Conservation (phyloP, 805 yeast species). For the Saccharomycodes ludwigii region DNA sequence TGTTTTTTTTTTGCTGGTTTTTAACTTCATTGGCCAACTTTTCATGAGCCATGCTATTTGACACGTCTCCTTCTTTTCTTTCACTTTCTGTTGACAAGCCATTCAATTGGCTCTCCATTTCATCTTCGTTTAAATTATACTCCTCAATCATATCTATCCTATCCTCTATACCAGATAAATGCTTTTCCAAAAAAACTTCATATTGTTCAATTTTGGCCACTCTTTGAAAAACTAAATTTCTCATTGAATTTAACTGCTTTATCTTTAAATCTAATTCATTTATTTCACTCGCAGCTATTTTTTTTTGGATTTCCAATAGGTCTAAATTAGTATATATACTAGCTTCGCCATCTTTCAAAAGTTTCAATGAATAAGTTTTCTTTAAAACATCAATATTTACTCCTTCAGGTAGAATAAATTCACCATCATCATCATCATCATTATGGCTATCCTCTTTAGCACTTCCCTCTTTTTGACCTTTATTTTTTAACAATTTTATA, state of each 20-base stretch:
- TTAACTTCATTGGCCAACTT: neutral
- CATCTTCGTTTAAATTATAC: constrained; percentile 24
- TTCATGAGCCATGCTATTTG: constrained; percentile 8
- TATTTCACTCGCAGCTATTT: constrained; percentile 51
- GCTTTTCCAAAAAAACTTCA: constrained; percentile 42
- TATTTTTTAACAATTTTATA: constrained; percentile 13
- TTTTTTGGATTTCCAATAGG: constrained; percentile 48
- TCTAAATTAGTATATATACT: constrained; percentile 36
- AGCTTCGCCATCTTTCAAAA: constrained; percentile 26
- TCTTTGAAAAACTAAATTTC: constrained; percentile 43
- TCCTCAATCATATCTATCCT: constrained; percentile 33
- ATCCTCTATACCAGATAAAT: constrained; percentile 30
- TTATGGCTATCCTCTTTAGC: constrained; percentile 12
- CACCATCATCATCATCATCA: constrained; percentile 11
- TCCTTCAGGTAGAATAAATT: constrained; percentile 26
- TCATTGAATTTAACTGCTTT: constrained; percentile 34
- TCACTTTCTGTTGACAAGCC: constrained; percentile 1
- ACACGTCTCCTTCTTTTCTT: constrained; percentile 4
- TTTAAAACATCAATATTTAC: constrained; percentile 30
- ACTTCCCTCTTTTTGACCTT: too few relatives aligned
- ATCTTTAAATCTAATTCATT: constrained; percentile 50
- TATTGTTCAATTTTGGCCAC: constrained; percentile 50
- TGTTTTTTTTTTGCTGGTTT: constrained; percentile 4
- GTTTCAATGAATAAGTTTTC: constrained; percentile 29
- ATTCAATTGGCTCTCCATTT: constrained; percentile 8